A percentile compares a stretch with the other conserved stretches of the same genome.
Evolutionary conservation across 2,329 filamentous ascomycete genomes (phyloP).

Genomic region (Calcarisporium arbuscula): DNA sequence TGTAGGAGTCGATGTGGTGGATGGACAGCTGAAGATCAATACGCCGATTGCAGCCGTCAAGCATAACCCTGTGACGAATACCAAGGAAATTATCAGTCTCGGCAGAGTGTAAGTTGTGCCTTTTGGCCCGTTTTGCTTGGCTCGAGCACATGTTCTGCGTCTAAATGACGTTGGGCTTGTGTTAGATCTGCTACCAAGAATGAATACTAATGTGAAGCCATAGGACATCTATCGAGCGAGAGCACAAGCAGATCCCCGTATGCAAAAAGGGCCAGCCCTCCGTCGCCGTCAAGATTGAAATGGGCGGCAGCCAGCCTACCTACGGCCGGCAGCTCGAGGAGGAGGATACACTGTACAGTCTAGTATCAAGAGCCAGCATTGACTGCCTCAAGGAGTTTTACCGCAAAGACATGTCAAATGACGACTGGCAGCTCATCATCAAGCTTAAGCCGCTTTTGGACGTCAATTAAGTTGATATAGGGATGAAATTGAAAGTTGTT

Average conservation of each 20-base stretch:
- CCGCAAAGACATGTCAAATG: conserved; percentile 75
- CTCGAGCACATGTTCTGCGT: too few relatives aligned
- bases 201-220: background rate
- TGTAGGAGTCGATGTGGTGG: conserved; percentile 89
- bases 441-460: conserved; percentile 95
- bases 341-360: conserved; percentile 77
- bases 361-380: conserved; percentile 82
- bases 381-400: conserved; percentile 97
- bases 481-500: background rate
- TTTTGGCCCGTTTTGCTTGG: conserved; percentile 6
- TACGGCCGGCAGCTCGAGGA: conserved; percentile 97
- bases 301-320: conserved; percentile 81
- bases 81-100: conserved; percentile 76
- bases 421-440: conserved; percentile 92
- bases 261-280: conserved; percentile 98
- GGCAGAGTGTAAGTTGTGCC: conserved; percentile 78
- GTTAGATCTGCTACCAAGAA: background rate
- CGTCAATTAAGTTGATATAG: conserved; percentile 50
- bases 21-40: conserved; percentile 78
- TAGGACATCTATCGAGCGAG: conserved; percentile 92
- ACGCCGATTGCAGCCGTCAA: conserved; percentile 88
- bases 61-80: conserved; percentile 68
- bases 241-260: conserved; percentile 87
- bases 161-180: too few relatives aligned
- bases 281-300: conserved; percentile 95